Base-by-base conservation (phyloP, 148 eudicot species). In the Silene conica region DNA sequence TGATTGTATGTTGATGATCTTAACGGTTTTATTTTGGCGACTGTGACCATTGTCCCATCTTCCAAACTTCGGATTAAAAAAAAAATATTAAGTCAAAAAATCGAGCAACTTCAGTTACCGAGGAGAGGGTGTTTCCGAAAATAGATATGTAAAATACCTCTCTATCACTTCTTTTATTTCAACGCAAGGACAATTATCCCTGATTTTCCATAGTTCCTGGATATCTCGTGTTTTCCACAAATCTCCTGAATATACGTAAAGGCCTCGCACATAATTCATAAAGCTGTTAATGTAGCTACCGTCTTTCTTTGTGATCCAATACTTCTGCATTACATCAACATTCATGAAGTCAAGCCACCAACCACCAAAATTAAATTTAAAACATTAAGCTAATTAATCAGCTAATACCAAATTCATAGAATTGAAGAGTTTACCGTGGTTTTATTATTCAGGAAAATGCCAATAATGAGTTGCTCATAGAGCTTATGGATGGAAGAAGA, bases 1-100 rank as follows among this genome's bases (percentile, higher is more conserved):
- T 87, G 15, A 84, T 59, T 82, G 84, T 84, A 86, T 76, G 76
- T 82, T 85, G 21, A 79, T 60, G 8, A 22, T 9, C 18, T 1
- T 11, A 50, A 15, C 56, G 65, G 1, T 62, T 74, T 68, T 60
- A 87, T 41, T 76, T 87, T 84, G 0, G 87, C 89, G 34, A 77
- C 88, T 19, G 61, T 77, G 56, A 85, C 52, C 6, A 46, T 13
- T 52, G 38, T 18, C 5, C 64, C 71, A 21, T 55, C 71, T 59
- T 63, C 67, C 67, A 12, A 63, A 18, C 66, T 58, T 6, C 11
- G 11, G 31, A 6, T 50, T 10, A 63, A 26, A 58, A 58, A 58
- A 58, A 60, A 28, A n/a, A n/a, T n/a, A n/a, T n/a, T 20, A 19
- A n/a, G n/a, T n/a, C n/a, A n/a, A n/a, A n/a, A n/a, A n/a, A n/a